Percentiles rank a stretch among this genome's conserved stretches.
Evolutionary conservation across 345 rosid species (phyloP).

Genomic region (Tarenaya hassleriana): DNA sequence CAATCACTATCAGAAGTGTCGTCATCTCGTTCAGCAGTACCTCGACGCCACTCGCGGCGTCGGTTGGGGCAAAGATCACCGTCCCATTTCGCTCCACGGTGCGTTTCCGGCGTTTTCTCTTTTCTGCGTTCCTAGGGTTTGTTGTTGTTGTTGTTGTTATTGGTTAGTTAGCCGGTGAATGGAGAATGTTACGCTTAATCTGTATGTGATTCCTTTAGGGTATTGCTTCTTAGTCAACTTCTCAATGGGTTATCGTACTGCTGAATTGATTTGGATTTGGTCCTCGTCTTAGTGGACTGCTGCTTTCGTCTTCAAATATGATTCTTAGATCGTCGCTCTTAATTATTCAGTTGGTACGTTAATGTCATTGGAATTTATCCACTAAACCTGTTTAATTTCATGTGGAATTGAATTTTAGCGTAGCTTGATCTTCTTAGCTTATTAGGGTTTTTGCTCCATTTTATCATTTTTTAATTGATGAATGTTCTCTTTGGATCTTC

Average conservation of each 20-base stretch:
- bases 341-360: too few relatives aligned
- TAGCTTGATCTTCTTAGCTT: neutral
- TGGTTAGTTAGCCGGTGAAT: neutral
- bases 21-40: conserved; percentile 84
- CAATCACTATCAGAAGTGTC: conserved; percentile 96
- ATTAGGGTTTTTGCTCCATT: neutral
- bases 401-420: neutral
- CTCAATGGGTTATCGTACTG: neutral
- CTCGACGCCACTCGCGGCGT: conserved; percentile 95
- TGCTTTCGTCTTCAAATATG: too few relatives aligned
- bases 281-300: too few relatives aligned
- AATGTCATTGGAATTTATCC: too few relatives aligned
- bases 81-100: conserved; percentile 91
- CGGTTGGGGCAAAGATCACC: conserved; percentile 99
- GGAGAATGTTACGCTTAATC: neutral
- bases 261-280: neutral
- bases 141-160: too few relatives aligned
- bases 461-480: conserved; percentile 3
- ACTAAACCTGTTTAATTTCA: too few relatives aligned
- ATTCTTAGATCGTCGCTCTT: too few relatives aligned
- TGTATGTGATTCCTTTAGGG: neutral
- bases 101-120: too few relatives aligned
- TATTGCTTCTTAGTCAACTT: neutral
- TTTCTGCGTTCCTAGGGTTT: too few relatives aligned
- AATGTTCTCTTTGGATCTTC: neutral